Conservation (phyloP, 106 monocot genomes). For the Dendrobium catenatum region DNA sequence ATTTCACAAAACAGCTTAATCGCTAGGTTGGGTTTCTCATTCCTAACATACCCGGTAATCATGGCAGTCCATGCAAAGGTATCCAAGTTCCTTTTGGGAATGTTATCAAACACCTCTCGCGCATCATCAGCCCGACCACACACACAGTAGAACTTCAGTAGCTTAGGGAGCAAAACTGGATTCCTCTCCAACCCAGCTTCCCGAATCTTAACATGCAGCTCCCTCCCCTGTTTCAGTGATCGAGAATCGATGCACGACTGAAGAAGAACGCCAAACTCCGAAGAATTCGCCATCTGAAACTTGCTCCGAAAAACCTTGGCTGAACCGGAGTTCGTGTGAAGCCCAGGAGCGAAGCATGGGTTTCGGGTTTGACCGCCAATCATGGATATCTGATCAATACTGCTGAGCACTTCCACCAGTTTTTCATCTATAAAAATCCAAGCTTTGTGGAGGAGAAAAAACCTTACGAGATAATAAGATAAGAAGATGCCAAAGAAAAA, state of each 20-base stretch:
- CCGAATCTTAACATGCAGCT: conserved; percentile 27
- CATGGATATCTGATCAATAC: not conserved
- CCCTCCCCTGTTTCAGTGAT: conserved; percentile 23
- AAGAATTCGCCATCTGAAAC: conserved; percentile 3
- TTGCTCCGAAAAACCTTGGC: not conserved
- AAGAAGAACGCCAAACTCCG: conserved; percentile 23
- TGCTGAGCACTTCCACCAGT: not conserved
- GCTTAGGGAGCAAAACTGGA: conserved; percentile 29
- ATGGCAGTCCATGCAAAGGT: conserved; percentile 25
- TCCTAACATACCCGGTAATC: conserved; percentile 18
- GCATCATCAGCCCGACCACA: conserved; percentile 22
- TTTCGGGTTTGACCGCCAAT: not conserved
- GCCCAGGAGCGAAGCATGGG: not conserved
- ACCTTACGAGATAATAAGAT: no score
- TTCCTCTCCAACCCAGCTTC: conserved; percentile 38
- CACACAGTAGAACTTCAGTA: conserved; percentile 27
- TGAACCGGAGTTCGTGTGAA: not conserved
- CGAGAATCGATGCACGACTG: conserved; percentile 32
- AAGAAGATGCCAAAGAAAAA: no score
- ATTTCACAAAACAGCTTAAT: conserved; percentile 25
- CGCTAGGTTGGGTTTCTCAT: not conserved
- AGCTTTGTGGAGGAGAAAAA: no score
- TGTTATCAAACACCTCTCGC: conserved; percentile 31
- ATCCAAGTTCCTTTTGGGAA: conserved; percentile 16
- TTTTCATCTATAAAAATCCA: not conserved